Evolutionary conservation across 257 asterid genomes (phyloP), one percentile per base, ranked within the genome.

Genomic region (Coffea eugenioides): DNA sequence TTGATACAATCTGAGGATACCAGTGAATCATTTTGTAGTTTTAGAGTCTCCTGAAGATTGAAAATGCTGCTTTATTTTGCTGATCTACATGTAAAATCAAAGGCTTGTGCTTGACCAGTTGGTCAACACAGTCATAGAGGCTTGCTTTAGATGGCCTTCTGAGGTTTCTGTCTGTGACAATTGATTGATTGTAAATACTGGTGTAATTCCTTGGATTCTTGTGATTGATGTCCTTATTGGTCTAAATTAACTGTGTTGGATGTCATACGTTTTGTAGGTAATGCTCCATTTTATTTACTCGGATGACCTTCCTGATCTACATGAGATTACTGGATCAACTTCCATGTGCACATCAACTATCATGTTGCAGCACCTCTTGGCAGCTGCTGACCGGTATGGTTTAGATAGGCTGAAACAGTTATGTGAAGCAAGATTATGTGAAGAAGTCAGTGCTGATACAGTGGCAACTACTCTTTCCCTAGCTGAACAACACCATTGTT

Each of bases 341-440:
- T 86, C 96, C 25, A 79, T 83, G n/a, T 83, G 87, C 81, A 87
- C 92, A 61, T 84, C 90, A 77, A 85, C 97, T 67, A 90, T 84
- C 80, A 86, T 95, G 95, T 87, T 91, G 93, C 99, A 93, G 84
- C 98, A 95, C 87, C 87, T 95, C 34, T 86, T 95, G 91, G 99
- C 97, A 82, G 97, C 98, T 87, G 97, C 99, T 25, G 99, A 95
- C 80, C 95, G 97, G 56, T 95, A 90, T 86, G 96, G 96, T 80
- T 89, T 95, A 87, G 97, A 93, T 80, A 89, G 97, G 84, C 82
- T 95, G 95, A 95, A 91, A 84, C 91, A 84, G 81, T 81, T 95
- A 82, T 95, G 99, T 85, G 99, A 93, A 88, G 93, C 93, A 46
- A 91, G 92, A 83, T 80, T 95, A 85, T 92, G 97, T 81, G 96